Evolutionary conservation across 1,284 basidiomycete genomes (phyloP).

Genomic region (Malassezia globosa): DNA sequence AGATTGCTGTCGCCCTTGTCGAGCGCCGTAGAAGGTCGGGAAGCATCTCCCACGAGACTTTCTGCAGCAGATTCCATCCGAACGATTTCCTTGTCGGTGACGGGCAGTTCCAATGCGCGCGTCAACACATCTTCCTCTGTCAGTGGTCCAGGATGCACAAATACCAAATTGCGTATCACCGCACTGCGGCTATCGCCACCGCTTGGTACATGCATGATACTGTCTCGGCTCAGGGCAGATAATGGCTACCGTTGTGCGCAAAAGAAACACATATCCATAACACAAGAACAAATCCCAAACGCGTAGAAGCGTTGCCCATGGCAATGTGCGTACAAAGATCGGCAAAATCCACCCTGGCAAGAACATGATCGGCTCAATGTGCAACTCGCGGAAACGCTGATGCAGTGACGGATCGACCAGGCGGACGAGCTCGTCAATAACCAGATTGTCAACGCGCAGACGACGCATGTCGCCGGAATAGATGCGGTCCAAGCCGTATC

Average conservation of each 20-base stretch:
- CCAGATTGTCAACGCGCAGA: constrained; percentile 65
- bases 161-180: constrained; percentile 53
- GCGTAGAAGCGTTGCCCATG: constrained; percentile 62
- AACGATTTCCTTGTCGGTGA: constrained; percentile 10
- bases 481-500: constrained; percentile 52
- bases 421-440: constrained; percentile 67
- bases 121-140: constrained; percentile 53
- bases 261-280: constrained; percentile 64
- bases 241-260: constrained; percentile 67
- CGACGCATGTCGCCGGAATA: constrained; percentile 62
- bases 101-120: not conserved
- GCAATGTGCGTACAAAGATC: constrained; percentile 67
- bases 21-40: not conserved
- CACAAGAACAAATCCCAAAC: constrained; percentile 74
- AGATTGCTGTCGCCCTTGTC: not conserved
- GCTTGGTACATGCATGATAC: constrained; percentile 54
- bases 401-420: constrained; percentile 54
- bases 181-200: constrained; percentile 48
- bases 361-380: constrained; percentile 39
- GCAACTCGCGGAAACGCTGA: constrained; percentile 23
- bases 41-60: not conserved
- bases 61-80: constrained; percentile 8
- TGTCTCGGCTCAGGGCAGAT: constrained; percentile 53
- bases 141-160: constrained; percentile 50
- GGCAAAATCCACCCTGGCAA: constrained; percentile 45